Evolutionary conservation across 345 rosid species (phyloP).

Genomic region (Noccaea bulbosa): DNA sequence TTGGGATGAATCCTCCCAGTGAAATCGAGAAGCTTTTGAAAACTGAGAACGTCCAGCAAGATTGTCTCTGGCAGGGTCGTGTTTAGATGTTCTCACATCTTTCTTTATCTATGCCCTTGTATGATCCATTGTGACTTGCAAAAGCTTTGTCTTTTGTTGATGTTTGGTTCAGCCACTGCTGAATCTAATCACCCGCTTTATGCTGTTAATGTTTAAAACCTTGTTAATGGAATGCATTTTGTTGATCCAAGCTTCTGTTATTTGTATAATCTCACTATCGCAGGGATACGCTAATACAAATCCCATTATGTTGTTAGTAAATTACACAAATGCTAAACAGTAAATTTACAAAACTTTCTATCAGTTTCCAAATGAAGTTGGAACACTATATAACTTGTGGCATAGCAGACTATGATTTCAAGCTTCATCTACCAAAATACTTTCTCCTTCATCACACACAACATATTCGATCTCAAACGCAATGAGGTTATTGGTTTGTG

Average conservation of each 20-base stretch:
- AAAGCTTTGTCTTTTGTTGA: constrained; percentile 14
- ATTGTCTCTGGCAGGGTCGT: constrained; percentile 74
- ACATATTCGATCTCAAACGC: too few relatives aligned
- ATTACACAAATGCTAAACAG: background rate
- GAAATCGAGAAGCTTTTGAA: constrained; percentile 58
- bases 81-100: constrained; percentile 40
- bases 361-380: background rate
- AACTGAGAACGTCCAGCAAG: constrained; percentile 48
- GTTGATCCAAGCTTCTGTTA: background rate
- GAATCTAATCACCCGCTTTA: constrained; percentile 20
- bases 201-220: constrained; percentile 25
- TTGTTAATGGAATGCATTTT: constrained; percentile 25
- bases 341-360: constrained; percentile 8
- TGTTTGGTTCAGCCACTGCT: constrained; percentile 39
- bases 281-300: too few relatives aligned
- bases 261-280: background rate
- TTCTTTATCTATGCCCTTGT: constrained; percentile 27
- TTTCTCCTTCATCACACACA: too few relatives aligned
- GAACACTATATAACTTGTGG: background rate
- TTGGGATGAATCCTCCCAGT: constrained; percentile 68
- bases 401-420: too few relatives aligned
- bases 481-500: too few relatives aligned
- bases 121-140: constrained; percentile 10
- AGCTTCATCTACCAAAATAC: too few relatives aligned
- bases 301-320: constrained; percentile 7